Base-by-base conservation (phyloP, 2,329 filamentous ascomycete species). In the Fusarium dimerum region DNA sequence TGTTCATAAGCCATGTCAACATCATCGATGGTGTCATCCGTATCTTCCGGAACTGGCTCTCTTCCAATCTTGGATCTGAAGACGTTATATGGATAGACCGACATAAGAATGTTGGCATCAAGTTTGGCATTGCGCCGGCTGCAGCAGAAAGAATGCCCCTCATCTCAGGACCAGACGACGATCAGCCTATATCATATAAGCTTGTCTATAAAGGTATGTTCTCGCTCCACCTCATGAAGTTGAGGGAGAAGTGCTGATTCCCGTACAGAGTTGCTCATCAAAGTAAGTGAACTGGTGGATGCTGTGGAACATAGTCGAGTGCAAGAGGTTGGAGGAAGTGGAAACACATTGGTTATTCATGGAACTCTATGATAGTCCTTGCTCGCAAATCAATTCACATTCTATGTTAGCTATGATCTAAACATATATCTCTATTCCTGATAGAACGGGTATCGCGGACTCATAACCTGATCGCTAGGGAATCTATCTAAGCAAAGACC, bases 41-140 rank as follows among this genome's bases (percentile, higher is more conserved):
- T 29, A 77, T 94, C 1, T 92, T 85, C 79, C 80, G 88, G 47
- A 75, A 86, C 15, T 94, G 90, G 89, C 73, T 94, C 36, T 76
- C 77, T 6, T 44, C 50, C 8, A 45, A 38, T 2, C n/a, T 18
- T 7, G 48, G 41, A 32, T 50, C 57, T 7, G 51, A 56, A 9
- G 55, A 51, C 7, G 79, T 92, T 32, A 69, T 93, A 1, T 94
- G 90, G 90, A 79, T 87, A 5, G 88, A 86, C 62, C 70, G 76
- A 3, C 69, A 73, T 2, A 81, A 81, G 60, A 80, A 83, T 51
- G 83, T 90, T 17, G 90, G 90, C 0, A 71, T 94, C 50, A 82
- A 81, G 42, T 84, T 94, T 59, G 78, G 79, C 10, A 86, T 92
- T 16, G 66, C 54, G 34, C 58, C 54, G 38, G 61, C 52, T 12